Conservation (phyloP, 2,329 filamentous ascomycete genomes). For the Aspergillus intermedius region DNA sequence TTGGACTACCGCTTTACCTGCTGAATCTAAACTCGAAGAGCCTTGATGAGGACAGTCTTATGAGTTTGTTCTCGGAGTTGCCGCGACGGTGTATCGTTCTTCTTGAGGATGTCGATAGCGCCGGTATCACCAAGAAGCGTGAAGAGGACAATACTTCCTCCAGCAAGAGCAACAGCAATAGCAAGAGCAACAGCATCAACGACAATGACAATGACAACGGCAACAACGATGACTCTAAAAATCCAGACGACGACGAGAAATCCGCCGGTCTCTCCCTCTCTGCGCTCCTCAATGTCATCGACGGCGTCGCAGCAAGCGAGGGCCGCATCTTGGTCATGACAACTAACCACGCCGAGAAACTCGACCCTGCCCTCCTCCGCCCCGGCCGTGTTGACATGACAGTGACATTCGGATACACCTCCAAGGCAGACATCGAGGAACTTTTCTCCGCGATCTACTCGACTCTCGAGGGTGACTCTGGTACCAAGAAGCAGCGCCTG, state of each 20-base stretch:
- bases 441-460: constrained; percentile 37
- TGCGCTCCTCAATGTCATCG: constrained; percentile 62
- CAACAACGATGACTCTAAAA: constrained; percentile 6
- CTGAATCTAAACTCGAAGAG: constrained; percentile 58
- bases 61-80: constrained; percentile 58
- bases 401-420: constrained; percentile 49
- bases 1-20: constrained; percentile 66
- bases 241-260: constrained; percentile 8
- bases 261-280: constrained; percentile 54
- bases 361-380: constrained; percentile 59
- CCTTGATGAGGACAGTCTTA: constrained; percentile 60
- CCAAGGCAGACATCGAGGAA: constrained; percentile 28
- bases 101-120: constrained; percentile 70
- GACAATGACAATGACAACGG: constrained; percentile 15
- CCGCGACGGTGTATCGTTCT: constrained; percentile 66
- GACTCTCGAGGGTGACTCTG: constrained; percentile 23
- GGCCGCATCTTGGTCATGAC: constrained; percentile 69
- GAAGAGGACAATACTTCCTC: constrained; percentile 14
- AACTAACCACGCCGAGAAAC: constrained; percentile 59
- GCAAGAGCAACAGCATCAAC: constrained; percentile 15
- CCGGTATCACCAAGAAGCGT: constrained; percentile 57
- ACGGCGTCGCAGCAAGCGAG: constrained; percentile 63
- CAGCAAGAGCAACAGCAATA: constrained; percentile 15
- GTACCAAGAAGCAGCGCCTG: constrained; percentile 4
- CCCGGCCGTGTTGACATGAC: constrained; percentile 62